Evolutionary conservation across 1,284 basidiomycete genomes (phyloP).

Genomic region (Pyrrhoderma lamaoense): DNA sequence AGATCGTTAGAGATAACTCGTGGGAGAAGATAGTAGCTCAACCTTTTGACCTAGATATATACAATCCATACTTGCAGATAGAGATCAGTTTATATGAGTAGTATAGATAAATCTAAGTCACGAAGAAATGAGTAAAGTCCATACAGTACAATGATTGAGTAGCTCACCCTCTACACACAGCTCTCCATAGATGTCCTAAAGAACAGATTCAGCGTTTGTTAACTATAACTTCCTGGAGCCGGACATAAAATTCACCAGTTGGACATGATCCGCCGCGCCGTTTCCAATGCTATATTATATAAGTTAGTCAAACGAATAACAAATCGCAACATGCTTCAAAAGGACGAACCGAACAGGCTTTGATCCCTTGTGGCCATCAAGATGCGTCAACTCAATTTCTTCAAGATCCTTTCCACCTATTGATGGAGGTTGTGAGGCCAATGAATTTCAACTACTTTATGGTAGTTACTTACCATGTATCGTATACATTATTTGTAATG

Average conservation of each 20-base stretch:
- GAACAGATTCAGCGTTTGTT: background rate
- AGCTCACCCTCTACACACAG: conserved; percentile 40
- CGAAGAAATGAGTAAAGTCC: no score
- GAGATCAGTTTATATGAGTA: no score
- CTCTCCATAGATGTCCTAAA: conserved; percentile 89
- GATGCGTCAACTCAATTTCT: conserved; percentile 75
- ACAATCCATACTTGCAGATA: conserved; percentile 94
- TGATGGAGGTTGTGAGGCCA: background rate
- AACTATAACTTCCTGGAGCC: no score
- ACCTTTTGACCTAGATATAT: conserved; percentile 92
- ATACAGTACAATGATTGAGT: no score
- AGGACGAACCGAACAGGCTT: conserved; percentile 55
- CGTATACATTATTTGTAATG: conserved; percentile 87
- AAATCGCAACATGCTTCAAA: background rate
- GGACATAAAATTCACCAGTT: no score
- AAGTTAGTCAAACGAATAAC: background rate
- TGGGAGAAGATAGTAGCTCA: no score
- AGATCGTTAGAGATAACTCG: no score
- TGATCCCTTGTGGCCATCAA: conserved; percentile 82
- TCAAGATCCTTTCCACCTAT: conserved; percentile 74
- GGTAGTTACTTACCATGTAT: conserved; percentile 52
- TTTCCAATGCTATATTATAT: conserved; percentile 65
- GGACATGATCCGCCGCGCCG: conserved; percentile 84
- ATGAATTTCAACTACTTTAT: background rate
- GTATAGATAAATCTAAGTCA: no score